phyloP scores from a whole-genome alignment of 805 yeast species.

The Candida tallmaniae region DNA sequence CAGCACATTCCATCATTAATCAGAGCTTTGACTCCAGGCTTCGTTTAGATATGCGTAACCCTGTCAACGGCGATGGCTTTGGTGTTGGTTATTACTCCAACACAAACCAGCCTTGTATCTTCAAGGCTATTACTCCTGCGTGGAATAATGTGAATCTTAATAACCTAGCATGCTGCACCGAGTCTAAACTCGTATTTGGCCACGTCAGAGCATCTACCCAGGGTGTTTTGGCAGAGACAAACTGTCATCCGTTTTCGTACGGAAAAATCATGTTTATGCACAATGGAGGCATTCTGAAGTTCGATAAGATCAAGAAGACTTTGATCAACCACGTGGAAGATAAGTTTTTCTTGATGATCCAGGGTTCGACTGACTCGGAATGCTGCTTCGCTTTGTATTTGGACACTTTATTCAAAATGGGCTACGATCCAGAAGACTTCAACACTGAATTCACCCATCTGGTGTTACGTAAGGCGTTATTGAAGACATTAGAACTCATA shows the following conservation, averaged over 20 bases:
- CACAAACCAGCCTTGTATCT: constrained; percentile 77
- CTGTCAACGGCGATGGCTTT: constrained; percentile 97
- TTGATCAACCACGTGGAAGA: constrained; percentile 73
- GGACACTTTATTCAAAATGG: constrained; percentile 71
- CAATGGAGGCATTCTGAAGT: constrained; percentile 84
- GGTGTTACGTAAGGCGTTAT: constrained; percentile 61
- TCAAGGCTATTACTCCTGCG: constrained; percentile 95
- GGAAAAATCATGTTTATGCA: constrained; percentile 95
- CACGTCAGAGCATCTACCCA: constrained; percentile 96
- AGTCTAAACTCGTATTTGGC: constrained; percentile 80
- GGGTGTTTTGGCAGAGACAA: constrained; percentile 90
- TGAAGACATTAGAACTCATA: constrained; percentile 67
- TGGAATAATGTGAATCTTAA: constrained; percentile 95
- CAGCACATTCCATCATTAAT: constrained; percentile 95
- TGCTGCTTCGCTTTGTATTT: constrained; percentile 88
- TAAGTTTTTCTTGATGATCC: constrained; percentile 72
- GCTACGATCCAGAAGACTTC: constrained; percentile 56
- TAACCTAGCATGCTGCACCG: constrained; percentile 81
- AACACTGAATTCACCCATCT: constrained; percentile 43
- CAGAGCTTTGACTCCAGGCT: constrained; percentile 91
- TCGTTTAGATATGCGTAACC: constrained; percentile 82
- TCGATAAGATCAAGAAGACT: constrained; percentile 65
- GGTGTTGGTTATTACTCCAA: constrained; percentile 85
- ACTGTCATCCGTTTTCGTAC: constrained; percentile 93
- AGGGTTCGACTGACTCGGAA: constrained; percentile 95